phyloP scores from a whole-genome alignment of 2,329 filamentous ascomycete species.

The Arthrobotrys sinensis region DNA sequence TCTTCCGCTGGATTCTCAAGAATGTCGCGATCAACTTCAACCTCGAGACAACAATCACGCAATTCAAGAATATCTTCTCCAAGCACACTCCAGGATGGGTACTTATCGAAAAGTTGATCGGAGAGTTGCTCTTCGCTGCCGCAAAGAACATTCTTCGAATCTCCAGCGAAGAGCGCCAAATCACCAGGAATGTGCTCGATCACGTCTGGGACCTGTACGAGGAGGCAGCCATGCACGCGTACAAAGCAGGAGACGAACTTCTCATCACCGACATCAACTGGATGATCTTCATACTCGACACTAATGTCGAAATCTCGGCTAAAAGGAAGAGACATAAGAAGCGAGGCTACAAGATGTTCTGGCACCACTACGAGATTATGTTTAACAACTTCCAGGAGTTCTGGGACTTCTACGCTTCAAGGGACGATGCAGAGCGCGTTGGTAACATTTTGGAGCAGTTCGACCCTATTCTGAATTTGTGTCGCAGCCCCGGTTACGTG shows the following conservation, averaged over 20 bases:
- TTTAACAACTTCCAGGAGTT: slow-evolving; percentile 5
- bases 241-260: slow-evolving; percentile 25
- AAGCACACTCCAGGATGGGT: slow-evolving; percentile 5
- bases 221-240: not conserved
- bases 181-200: slow-evolving; percentile 14
- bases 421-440: slow-evolving; percentile 38
- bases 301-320: slow-evolving; percentile 24
- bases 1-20: slow-evolving; percentile 44
- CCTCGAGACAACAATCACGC: not conserved
- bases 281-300: slow-evolving; percentile 9
- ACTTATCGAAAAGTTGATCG: slow-evolving; percentile 19
- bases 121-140: slow-evolving; percentile 23
- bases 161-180: not conserved
- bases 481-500: not conserved
- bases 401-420: slow-evolving; percentile 1
- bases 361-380: slow-evolving; percentile 15
- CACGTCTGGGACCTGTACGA: slow-evolving; percentile 8
- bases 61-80: slow-evolving; percentile 10
- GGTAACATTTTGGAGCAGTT: slow-evolving; percentile 8
- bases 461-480: slow-evolving; percentile 15
- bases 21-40: not conserved
- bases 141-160: slow-evolving; percentile 24
- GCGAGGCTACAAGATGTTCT: not conserved
- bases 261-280: slow-evolving; percentile 22
- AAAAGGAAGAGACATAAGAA: not conserved